These are phyloP conservation scores for Mallotus repandus DNA, from an alignment of 441 rosid genomes.

Conservation along the genomic window DNA sequence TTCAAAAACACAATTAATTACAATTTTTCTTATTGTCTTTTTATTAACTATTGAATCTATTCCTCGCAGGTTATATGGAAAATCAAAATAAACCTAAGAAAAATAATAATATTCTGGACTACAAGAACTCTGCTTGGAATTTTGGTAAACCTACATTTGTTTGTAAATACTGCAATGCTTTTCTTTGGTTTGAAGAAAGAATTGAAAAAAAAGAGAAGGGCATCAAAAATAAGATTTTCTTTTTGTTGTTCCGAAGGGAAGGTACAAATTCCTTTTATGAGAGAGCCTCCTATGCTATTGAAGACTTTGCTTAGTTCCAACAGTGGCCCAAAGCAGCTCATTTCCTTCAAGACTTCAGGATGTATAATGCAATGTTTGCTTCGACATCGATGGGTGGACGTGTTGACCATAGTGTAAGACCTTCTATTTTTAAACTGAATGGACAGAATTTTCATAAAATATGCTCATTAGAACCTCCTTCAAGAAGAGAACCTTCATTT, in stretches of 20 bases:
- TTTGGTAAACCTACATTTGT: not conserved
- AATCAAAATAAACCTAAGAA: no score
- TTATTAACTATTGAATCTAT: no score
- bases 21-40: no score
- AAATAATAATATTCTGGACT: no score
- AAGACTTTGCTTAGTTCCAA: not conserved
- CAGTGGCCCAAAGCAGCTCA: not conserved
- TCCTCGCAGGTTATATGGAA: no score
- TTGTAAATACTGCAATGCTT: not conserved
- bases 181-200: not conserved
- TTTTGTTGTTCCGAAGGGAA: not conserved
- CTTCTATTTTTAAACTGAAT: not conserved
- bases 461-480: not conserved
- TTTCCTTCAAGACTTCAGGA: not conserved
- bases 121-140: not conserved
- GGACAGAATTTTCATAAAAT: not conserved
- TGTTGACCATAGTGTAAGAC: not conserved
- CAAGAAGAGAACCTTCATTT: not conserved
- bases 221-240: not conserved
- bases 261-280: not conserved
- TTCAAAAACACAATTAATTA: no score
- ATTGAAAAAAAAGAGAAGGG: not conserved
- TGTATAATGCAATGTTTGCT: not conserved
- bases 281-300: not conserved
- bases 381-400: not conserved